These are phyloP conservation scores for Trifolium pratense DNA, from an alignment of 306 rosid species.

Conservation along the genomic window DNA sequence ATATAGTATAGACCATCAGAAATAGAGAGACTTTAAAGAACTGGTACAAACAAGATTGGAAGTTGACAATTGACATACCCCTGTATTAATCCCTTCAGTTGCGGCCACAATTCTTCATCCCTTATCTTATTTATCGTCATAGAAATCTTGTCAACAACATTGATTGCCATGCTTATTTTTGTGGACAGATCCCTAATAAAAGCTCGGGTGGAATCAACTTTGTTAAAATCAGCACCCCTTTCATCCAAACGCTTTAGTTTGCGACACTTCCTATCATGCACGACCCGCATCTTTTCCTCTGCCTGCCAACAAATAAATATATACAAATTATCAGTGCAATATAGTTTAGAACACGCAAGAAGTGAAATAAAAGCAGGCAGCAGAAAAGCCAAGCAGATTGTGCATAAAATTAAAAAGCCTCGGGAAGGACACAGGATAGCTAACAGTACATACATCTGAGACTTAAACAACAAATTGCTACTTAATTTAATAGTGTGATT, in stretches of 20 bases:
- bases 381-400: neutral
- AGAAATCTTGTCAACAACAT: constrained; percentile 88
- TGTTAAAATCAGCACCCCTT: constrained; percentile 78
- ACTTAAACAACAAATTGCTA: neutral
- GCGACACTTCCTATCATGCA: constrained; percentile 77
- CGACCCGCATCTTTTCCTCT: constrained; percentile 94
- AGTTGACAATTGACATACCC: constrained; percentile 66
- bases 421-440: neutral
- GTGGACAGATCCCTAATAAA: constrained; percentile 77
- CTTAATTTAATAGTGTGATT: neutral
- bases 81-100: constrained; percentile 75
- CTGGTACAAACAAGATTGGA: constrained; percentile 29
- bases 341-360: constrained; percentile 8
- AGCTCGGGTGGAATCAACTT: constrained; percentile 73
- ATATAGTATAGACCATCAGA: neutral
- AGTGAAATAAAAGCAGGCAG: constrained; percentile 14
- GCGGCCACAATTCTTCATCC: constrained; percentile 97
- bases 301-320: constrained; percentile 53
- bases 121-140: constrained; percentile 86
- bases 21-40: constrained; percentile 24
- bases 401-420: neutral
- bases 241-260: constrained; percentile 83
- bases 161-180: constrained; percentile 90
- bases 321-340: neutral
- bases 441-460: neutral